Conservation (phyloP, 2,329 filamentous ascomycete species). For the Rugonectria rugulosa region DNA sequence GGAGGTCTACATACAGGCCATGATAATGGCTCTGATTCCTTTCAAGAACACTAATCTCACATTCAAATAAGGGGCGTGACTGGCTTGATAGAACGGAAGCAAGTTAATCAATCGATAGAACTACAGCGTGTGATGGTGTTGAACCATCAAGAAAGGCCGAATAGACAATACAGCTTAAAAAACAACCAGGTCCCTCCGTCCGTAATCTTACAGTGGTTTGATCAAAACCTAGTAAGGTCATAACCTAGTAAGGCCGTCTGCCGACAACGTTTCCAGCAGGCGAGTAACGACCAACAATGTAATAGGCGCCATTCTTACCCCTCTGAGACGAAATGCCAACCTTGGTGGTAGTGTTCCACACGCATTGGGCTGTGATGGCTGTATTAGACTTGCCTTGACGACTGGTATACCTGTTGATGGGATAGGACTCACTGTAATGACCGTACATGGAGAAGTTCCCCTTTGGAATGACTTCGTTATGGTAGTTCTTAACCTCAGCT, state of each 20-base stretch:
- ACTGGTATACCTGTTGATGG: not conserved
- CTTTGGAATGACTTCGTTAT: constrained; percentile 30
- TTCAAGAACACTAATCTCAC: not conserved
- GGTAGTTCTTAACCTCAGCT: constrained; percentile 26
- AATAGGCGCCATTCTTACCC: constrained; percentile 39
- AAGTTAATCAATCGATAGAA: not conserved
- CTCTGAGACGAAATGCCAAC: constrained; percentile 42
- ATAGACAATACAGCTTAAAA: not conserved
- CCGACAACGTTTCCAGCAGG: constrained; percentile 43
- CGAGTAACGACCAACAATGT: constrained; percentile 45
- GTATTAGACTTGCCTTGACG: accelerated
- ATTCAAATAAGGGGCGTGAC: not conserved
- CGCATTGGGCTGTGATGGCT: constrained; percentile 33
- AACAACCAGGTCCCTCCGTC: not conserved
- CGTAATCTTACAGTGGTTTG: not conserved
- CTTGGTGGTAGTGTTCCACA: constrained; percentile 44
- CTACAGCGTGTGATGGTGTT: not conserved
- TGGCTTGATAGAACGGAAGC: no score
- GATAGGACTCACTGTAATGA: constrained; percentile 38
- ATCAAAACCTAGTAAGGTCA: constrained; percentile 32
- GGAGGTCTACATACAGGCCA: constrained; percentile 49
- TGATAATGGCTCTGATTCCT: constrained; percentile 50
- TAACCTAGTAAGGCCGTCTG: constrained; percentile 39
- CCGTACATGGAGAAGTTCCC: constrained; percentile 36
- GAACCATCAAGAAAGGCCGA: not conserved